A percentile compares a stretch with the other conserved stretches of the same genome.
These are phyloP conservation scores for Amanita thiersii DNA, from an alignment of 768 basidiomycete genomes.

Conservation along the genomic window DNA sequence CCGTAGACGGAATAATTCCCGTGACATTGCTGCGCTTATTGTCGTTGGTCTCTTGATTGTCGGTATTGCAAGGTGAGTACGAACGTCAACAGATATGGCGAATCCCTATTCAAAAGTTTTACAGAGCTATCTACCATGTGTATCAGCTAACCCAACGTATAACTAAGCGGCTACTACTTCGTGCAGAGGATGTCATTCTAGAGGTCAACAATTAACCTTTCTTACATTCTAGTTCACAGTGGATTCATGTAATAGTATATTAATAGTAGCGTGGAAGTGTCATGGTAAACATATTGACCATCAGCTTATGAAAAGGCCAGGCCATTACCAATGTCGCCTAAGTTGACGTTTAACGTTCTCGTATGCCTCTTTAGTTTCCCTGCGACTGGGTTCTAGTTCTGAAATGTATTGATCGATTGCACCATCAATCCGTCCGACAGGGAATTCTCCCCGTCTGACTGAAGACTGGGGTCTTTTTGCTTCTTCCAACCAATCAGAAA, in stretches of 20 bases:
- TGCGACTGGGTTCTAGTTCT: conserved; percentile 55
- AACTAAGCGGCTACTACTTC: conserved; percentile 52
- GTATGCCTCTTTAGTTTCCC: conserved; percentile 57
- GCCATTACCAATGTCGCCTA: conserved; percentile 56
- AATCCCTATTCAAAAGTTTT: too few species aligned
- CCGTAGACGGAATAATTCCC: conserved; percentile 45
- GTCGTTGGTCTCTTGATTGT: conserved; percentile 51
- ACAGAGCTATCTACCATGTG: conserved; percentile 63
- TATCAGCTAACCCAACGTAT: conserved; percentile 54
- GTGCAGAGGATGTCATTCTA: conserved; percentile 75
- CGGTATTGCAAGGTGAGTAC: conserved; percentile 53
- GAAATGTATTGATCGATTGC: conserved; percentile 68
- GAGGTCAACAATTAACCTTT: conserved; percentile 47
- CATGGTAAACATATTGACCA: neutral
- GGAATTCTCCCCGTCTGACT: conserved; percentile 57
- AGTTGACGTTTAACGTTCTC: conserved; percentile 67
- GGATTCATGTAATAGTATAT: too few species aligned
- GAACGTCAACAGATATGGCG: too few species aligned
- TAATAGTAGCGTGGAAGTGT: conserved; percentile 1
- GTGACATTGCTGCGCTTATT: conserved; percentile 60
- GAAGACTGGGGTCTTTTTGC: conserved; percentile 68
- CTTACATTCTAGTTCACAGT: neutral
- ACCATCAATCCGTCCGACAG: conserved; percentile 67
- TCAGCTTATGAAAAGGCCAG: neutral
- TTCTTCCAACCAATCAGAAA: conserved; percentile 75